These are phyloP conservation scores for Collybiopsis confluens DNA, from an alignment of 768 basidiomycete species.

Conservation along the genomic window DNA sequence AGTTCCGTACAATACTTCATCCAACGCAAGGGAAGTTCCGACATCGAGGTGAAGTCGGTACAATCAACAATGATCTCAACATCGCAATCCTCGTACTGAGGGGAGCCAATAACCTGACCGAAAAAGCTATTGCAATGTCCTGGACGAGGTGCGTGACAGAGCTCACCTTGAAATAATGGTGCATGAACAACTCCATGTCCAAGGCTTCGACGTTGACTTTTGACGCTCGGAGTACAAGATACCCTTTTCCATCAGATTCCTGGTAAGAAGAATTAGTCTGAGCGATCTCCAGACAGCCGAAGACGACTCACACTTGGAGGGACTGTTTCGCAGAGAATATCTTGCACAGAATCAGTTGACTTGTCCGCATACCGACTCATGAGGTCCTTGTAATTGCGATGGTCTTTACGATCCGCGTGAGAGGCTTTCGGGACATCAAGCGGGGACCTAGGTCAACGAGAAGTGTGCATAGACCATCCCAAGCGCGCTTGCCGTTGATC, in stretches of 20 bases:
- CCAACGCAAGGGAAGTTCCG: conserved; percentile 80
- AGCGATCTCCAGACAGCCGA: background rate
- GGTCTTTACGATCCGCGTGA: conserved; percentile 38
- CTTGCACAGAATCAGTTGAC: conserved; percentile 55
- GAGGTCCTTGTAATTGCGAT: conserved; percentile 63
- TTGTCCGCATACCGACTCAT: conserved; percentile 61
- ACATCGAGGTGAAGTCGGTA: conserved; percentile 69
- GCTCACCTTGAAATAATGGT: conserved; percentile 69
- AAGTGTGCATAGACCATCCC: conserved; percentile 76
- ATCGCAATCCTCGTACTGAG: conserved; percentile 39
- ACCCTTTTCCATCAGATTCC: conserved; percentile 40
- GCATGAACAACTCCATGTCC: conserved; percentile 75
- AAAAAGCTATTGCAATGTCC: background rate
- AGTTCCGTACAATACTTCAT: conserved; percentile 74
- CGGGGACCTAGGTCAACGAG: conserved; percentile 76
- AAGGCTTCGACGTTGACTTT: conserved; percentile 75
- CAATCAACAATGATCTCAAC: conserved; percentile 82
- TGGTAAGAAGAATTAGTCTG: conserved; percentile 7
- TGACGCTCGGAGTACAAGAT: conserved; percentile 63
- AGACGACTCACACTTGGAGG: conserved; percentile 36
- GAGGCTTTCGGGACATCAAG: conserved; percentile 66
- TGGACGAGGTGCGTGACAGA: background rate
- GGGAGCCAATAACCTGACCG: conserved; percentile 46
- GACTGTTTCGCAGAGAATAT: conserved; percentile 60
- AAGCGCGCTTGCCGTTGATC: conserved; percentile 70